phyloP scores from a whole-genome alignment of 1,139 yeast genomes.

The Arxiozyma heterogenica region DNA sequence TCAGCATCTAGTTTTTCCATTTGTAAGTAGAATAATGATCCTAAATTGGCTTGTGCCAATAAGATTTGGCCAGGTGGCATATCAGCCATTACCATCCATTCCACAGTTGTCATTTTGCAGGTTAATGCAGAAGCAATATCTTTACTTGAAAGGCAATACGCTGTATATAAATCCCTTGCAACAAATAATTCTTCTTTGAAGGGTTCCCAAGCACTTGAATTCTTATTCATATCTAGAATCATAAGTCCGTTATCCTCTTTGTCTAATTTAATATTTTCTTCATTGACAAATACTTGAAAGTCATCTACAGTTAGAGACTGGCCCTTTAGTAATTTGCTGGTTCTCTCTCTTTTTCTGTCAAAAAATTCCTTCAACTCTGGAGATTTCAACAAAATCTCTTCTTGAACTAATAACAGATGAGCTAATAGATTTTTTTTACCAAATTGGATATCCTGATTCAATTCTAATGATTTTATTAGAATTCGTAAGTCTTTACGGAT shows the following conservation, averaged over 20 bases:
- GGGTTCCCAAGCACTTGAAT: slow-evolving; percentile 54
- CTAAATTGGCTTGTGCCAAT: slow-evolving; percentile 61
- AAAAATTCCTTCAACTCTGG: slow-evolving; percentile 28
- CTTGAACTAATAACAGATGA: slow-evolving; percentile 58
- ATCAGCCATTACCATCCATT: slow-evolving; percentile 67
- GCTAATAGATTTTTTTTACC: slow-evolving; percentile 54
- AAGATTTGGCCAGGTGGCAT: slow-evolving; percentile 57
- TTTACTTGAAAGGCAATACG: slow-evolving; percentile 57
- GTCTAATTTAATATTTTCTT: slow-evolving; percentile 24
- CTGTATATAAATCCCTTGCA: slow-evolving; percentile 61
- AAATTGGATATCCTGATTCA: slow-evolving; percentile 44
- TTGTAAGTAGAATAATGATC: slow-evolving; percentile 60
- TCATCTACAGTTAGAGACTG: slow-evolving; percentile 15
- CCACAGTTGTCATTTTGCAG: slow-evolving; percentile 57
- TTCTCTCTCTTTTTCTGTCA: slow-evolving; percentile 24
- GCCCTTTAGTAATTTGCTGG: slow-evolving; percentile 12
- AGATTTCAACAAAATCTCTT: slow-evolving; percentile 39
- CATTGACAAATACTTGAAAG: slow-evolving; percentile 25
- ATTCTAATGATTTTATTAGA: slow-evolving; percentile 56
- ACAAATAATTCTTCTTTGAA: slow-evolving; percentile 68
- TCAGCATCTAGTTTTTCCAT: slow-evolving; percentile 60
- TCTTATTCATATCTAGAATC: slow-evolving; percentile 28
- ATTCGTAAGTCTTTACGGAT: slow-evolving; percentile 66
- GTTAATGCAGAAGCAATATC: slow-evolving; percentile 55
- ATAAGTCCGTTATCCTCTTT: slow-evolving; percentile 24